Evolutionary conservation across 495 filamentous ascomycete genomes (phyloP).

Genomic region (Penicillium robsamsonii): DNA sequence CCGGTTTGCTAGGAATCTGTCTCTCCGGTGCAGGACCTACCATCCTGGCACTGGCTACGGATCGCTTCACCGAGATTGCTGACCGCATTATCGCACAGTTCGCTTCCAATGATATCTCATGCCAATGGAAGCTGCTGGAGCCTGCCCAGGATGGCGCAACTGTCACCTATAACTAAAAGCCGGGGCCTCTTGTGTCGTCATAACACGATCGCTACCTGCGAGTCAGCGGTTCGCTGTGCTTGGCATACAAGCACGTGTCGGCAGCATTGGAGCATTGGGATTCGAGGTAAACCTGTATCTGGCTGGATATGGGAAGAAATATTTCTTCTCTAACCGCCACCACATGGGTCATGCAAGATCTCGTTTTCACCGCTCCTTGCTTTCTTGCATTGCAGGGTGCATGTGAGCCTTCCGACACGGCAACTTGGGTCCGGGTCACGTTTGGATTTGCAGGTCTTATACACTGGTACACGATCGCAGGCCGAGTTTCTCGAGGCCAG

Average conservation of each 20-base stretch:
- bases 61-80: slow-evolving; percentile 83
- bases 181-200: slow-evolving; percentile 4
- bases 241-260: neutral
- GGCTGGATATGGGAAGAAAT: neutral
- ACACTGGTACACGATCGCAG: neutral
- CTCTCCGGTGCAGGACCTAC: slow-evolving; percentile 92
- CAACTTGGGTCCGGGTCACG: neutral
- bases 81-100: slow-evolving; percentile 69
- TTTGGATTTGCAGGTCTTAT: neutral
- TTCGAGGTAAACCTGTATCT: neutral
- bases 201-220: neutral
- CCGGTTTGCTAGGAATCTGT: slow-evolving; percentile 87
- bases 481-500: neutral
- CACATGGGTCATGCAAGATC: slow-evolving; percentile 8
- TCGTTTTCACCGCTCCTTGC: slow-evolving; percentile 9
- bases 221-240: neutral
- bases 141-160: slow-evolving; percentile 81
- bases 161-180: slow-evolving; percentile 41
- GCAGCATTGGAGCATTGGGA: slow-evolving; percentile 2
- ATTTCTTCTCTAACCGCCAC: neutral
- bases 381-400: neutral
- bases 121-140: slow-evolving; percentile 83
- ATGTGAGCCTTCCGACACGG: neutral
- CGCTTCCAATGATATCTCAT: slow-evolving; percentile 64
- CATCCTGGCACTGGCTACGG: slow-evolving; percentile 86